Base-by-base conservation (phyloP, 2,329 filamentous ascomycete genomes). In the Aureobasidium sp. region DNA sequence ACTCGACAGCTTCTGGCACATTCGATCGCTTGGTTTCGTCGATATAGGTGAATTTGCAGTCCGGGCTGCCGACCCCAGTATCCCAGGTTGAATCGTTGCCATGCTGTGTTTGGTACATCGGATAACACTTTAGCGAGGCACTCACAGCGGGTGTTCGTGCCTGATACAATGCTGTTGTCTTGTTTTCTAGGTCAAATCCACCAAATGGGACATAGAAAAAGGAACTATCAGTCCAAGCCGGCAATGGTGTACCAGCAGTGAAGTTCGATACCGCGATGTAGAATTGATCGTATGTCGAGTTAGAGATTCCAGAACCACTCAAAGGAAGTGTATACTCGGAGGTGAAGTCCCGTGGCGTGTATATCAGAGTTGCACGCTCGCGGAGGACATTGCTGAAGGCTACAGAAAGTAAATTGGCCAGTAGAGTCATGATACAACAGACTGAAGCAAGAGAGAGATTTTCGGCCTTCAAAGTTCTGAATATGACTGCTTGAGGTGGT, bases 331-430 rank as follows among this genome's bases (percentile, higher is more conserved):
- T 67, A 42, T 66, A 69, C 0, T 65, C 66, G 0, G 50, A 44
- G 0, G 55, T n/a, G 5, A 71, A 66, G 0, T n/a, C 58, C 0
- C 50, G 45, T 0, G 63, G 16, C 6, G 61, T 54, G 7, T 53
- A 48, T 5, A 73, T 63, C 1, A 60, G 29, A 2, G 66, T 61
- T 0, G 64, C 61, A 0, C 63, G 57, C 13, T 82, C 77, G 27
- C 78, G 73, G 60, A 86, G 81, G 0, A 86, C 63, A 0, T 78
- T 79, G 60, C 79, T 74, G 0, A 86, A 71, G 0, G 80, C 75
- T 2, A 86, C 74, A 0, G 83, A 77, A 0, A 86, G 73, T 0
- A 85, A 50, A 50, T 86, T 85, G 0, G 79, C 75, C 0, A 83
- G 68, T 0, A 86, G 62, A 0, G 80, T 75, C 61, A 81, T 77